Conservation (phyloP, 2,329 filamentous ascomycete species). For the Albifimbria verrucaria region DNA sequence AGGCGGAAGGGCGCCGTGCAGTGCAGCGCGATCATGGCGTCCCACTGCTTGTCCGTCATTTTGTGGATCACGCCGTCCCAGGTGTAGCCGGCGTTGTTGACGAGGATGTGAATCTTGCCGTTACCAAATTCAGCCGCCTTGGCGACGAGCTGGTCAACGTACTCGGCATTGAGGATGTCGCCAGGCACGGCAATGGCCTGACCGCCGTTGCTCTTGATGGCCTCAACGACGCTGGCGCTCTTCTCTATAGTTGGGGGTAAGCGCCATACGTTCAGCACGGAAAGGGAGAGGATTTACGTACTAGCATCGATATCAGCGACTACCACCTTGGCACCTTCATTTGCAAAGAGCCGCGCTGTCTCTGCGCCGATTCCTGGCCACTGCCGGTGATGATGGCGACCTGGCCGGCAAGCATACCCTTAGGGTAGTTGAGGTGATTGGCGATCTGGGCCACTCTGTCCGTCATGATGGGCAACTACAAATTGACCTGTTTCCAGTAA, state of each 20-base stretch:
- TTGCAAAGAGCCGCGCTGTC: conserved; percentile 76
- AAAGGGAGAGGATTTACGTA: conserved; percentile 30
- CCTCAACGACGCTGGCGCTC: conserved; percentile 61
- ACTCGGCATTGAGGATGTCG: conserved; percentile 69
- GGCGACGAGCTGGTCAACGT: conserved; percentile 69
- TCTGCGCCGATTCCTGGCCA: conserved; percentile 86
- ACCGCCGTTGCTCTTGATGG: conserved; percentile 65
- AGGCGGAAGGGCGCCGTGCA: conserved; percentile 84
- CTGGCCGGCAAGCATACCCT: conserved; percentile 74
- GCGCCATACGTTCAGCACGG: too few species aligned
- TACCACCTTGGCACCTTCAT: conserved; percentile 82
- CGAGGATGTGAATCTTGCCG: conserved; percentile 86
- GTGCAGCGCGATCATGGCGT: conserved; percentile 81
- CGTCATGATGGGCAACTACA: conserved; percentile 34
- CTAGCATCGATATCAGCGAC: conserved; percentile 78
- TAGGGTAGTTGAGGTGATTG: conserved; percentile 77
- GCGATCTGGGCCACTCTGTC: conserved; percentile 69
- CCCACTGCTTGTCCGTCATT: conserved; percentile 89
- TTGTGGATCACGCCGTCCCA: conserved; percentile 94
- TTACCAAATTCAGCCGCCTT: conserved; percentile 75
- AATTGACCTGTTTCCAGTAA: background rate
- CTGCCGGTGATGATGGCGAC: conserved; percentile 85
- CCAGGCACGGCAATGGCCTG: conserved; percentile 71
- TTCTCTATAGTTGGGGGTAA: too few species aligned
- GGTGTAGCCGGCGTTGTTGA: conserved; percentile 90